Evolutionary conservation across 305 asterid species (phyloP), one percentile per base, ranked within the genome.

Genomic region (Euphrasia arctica): DNA sequence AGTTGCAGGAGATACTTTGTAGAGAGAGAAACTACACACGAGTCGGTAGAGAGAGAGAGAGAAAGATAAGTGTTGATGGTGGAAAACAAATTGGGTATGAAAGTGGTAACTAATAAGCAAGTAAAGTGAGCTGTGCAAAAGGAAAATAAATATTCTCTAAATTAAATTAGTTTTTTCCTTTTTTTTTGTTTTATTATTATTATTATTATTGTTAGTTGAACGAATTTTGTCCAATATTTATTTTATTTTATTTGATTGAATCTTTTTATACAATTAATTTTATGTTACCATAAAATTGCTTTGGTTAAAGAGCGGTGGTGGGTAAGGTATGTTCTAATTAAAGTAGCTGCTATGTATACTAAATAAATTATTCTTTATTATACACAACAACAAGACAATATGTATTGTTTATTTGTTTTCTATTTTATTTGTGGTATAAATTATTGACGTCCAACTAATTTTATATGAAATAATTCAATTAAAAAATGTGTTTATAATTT

Each of bases 41-140:
- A 11, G 13, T 27, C 3, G 70, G 29, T 11, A 29, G 72, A 28
- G 63, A 45, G 58, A 28, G 61, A 6, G 69, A 43, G 69, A 9
- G 15, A 59, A 47, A 69, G 52, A 28, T 15, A 49, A 14, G 55
- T 0, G 50, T 10, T 45, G 50, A 12, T 45, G 50, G 6, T 4
- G 5, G 48, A 45, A 45, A 4, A 45, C 14, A 45, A 45, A 13
- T 27, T 43, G 22, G 54, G 9, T 62, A 18, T 31, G 70, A 54
- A 50, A 42, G 48, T 41, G 73, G 67, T 49, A 22, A 34, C 57
- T 61, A 62, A 39, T 39, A 39, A 39, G 41, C 41, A 12, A 47
- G 76, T 47, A 66, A 66, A 55, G 54, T 2, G 72, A 54, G 54
- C 27, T 34, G 67, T 48, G 15, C 10, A 22, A 54, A 18, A 10